A percentile compares a stretch with the other conserved stretches of the same genome.
Conservation (phyloP, 441 rosid genomes). For the Melastoma candidum region DNA sequence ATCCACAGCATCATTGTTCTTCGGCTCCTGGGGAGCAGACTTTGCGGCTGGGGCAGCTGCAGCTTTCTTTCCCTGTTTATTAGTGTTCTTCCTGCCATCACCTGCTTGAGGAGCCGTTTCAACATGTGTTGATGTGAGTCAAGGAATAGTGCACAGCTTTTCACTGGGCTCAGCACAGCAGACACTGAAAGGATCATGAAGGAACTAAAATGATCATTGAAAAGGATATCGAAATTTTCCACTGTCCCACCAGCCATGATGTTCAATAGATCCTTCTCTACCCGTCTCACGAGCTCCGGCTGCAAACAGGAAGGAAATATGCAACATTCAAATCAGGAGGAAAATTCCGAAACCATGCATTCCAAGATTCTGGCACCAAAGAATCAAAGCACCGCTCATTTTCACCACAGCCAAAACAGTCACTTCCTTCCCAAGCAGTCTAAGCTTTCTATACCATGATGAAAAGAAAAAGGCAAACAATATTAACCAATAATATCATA, state of each 20-base stretch:
- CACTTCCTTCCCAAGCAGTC: too few relatives aligned
- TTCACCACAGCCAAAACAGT: too few relatives aligned
- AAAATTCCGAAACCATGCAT: too few relatives aligned
- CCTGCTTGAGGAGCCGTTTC: constrained; percentile 57
- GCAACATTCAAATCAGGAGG: constrained; percentile 3
- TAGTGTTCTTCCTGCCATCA: constrained; percentile 39
- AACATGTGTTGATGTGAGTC: constrained; percentile 27
- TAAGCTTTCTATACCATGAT: too few relatives aligned
- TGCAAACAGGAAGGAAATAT: constrained; percentile 21
- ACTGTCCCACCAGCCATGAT: constrained; percentile 80
- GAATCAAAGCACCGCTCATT: too few relatives aligned
- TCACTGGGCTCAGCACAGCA: background rate
- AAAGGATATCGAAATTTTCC: constrained; percentile 64
- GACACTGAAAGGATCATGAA: background rate
- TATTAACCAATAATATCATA: too few relatives aligned
- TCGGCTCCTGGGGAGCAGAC: constrained; percentile 46
- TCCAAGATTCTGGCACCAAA: too few relatives aligned
- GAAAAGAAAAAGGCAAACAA: too few relatives aligned
- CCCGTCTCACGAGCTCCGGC: constrained; percentile 96
- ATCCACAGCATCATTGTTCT: constrained; percentile 28
- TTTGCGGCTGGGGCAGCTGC: constrained; percentile 43
- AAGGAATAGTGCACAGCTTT: constrained; percentile 22
- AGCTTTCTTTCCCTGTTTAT: constrained; percentile 38
- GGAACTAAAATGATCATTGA: background rate
- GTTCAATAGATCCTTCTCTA: constrained; percentile 72